Conservation (phyloP, 768 basidiomycete species). For the Xerocomellus intermedius region DNA sequence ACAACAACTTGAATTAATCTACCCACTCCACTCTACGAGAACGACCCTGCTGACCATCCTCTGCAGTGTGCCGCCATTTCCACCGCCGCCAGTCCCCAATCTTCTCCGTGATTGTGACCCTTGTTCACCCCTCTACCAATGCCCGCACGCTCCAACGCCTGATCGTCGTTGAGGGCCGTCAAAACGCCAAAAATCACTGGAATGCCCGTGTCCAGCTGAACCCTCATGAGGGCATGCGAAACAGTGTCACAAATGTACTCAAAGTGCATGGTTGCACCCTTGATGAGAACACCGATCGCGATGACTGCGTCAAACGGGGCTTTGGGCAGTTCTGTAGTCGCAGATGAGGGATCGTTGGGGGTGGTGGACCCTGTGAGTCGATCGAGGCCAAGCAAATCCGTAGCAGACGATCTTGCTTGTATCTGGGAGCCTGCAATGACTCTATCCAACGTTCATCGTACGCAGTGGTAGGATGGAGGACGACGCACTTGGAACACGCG, state of each 20-base stretch:
- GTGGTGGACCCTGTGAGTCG: slow-evolving; percentile 35
- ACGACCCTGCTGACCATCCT: slow-evolving; percentile 71
- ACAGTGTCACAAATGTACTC: slow-evolving; percentile 98
- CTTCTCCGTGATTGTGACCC: slow-evolving; percentile 97
- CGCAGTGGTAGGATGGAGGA: background rate
- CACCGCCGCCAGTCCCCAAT: slow-evolving; percentile 96
- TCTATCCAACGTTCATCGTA: slow-evolving; percentile 41
- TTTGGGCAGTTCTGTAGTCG: slow-evolving; percentile 39
- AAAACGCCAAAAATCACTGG: slow-evolving; percentile 97
- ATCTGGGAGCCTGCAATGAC: slow-evolving; percentile 86
- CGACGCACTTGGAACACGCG: slow-evolving; percentile 78
- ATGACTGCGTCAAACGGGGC: slow-evolving; percentile 93
- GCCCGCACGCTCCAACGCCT: slow-evolving; percentile 94
- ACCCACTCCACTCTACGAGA: slow-evolving; percentile 29
- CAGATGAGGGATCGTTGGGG: slow-evolving; percentile 32
- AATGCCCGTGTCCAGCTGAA: slow-evolving; percentile 89
- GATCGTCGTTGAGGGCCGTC: slow-evolving; percentile 89
- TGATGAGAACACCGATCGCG: slow-evolving; percentile 97
- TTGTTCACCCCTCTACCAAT: slow-evolving; percentile 64
- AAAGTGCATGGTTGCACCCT: slow-evolving; percentile 98
- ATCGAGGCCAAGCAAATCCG: slow-evolving; percentile 67
- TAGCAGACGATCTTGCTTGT: slow-evolving; percentile 73
- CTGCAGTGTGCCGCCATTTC: slow-evolving; percentile 78
- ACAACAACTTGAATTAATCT: slow-evolving; percentile 11
- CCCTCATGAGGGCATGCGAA: slow-evolving; percentile 89